These are phyloP conservation scores for Pythium angustatum DNA, from an alignment of 352 stramenopile species.

Conservation along the genomic window DNA sequence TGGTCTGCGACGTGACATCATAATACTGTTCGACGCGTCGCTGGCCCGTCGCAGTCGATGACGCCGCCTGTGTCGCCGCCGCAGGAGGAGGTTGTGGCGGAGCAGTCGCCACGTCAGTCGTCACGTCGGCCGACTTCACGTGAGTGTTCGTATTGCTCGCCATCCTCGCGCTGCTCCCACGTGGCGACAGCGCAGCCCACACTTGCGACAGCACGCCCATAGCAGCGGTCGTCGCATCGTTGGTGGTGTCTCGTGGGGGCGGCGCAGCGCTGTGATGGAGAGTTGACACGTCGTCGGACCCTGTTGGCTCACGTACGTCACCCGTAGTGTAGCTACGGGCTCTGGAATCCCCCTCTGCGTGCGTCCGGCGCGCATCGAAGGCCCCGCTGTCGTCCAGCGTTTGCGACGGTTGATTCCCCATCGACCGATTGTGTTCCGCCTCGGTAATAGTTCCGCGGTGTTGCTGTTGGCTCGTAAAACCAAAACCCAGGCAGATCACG, in stretches of 20 bases:
- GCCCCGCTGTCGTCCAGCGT: slow-evolving; percentile 9
- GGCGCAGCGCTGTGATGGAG: background rate
- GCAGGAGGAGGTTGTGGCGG: background rate
- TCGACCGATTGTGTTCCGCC: background rate
- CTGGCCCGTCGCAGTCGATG: slow-evolving; percentile 7
- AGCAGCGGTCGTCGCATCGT: slow-evolving; percentile 2
- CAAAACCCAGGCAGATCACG: no score
- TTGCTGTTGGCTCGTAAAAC: slow-evolving; percentile 3
- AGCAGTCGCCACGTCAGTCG: background rate
- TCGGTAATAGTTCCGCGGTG: no score
- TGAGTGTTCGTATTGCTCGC: background rate
- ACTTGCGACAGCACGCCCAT: slow-evolving; percentile 28
- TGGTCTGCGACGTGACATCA: slow-evolving; percentile 46
- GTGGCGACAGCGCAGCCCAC: slow-evolving; percentile 30
- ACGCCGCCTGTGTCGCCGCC: background rate
- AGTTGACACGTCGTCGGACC: background rate
- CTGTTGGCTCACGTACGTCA: background rate
- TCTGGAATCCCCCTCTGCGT: slow-evolving; percentile 2
- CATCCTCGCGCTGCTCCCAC: background rate
- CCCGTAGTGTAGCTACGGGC: slow-evolving; percentile 6
- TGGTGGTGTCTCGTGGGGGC: background rate
- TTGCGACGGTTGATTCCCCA: slow-evolving; percentile 35
- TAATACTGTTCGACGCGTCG: slow-evolving; percentile 60
- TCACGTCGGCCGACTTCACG: background rate
- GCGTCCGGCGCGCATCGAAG: background rate